phyloP scores from a whole-genome alignment of 345 rosid genomes.

The Combretum micranthum region DNA sequence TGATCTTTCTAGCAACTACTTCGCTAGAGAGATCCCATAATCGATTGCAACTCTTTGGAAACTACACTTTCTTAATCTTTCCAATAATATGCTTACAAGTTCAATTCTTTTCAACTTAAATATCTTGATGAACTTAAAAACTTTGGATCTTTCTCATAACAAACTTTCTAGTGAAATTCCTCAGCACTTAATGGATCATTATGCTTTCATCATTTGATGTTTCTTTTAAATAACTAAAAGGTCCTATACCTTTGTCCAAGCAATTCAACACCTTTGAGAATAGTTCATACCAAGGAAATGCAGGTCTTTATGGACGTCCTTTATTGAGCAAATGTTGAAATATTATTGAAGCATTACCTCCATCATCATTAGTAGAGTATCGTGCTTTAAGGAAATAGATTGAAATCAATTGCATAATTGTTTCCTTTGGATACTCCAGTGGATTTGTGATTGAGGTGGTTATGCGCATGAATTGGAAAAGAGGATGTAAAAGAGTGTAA shows the following conservation, averaged over 20 bases:
- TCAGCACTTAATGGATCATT: background rate
- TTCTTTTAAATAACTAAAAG: background rate
- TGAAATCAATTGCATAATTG: slow-evolving; percentile 7
- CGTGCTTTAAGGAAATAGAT: background rate
- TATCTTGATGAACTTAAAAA: background rate
- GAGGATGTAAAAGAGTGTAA: background rate
- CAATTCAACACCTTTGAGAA: slow-evolving; percentile 3
- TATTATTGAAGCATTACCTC: background rate
- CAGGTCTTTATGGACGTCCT: too few species aligned
- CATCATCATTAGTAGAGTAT: background rate
- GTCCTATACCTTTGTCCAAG: slow-evolving; percentile 1
- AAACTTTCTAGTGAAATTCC: slow-evolving; percentile 10
- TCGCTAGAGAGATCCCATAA: slow-evolving; percentile 7
- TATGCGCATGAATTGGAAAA: slow-evolving; percentile 4
- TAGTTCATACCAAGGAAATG: slow-evolving; percentile 4
- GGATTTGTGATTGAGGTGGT: slow-evolving; percentile 12
- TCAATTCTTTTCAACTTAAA: background rate
- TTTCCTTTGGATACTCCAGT: slow-evolving; percentile 8
- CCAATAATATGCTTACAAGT: slow-evolving; percentile 8
- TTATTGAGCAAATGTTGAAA: too few species aligned
- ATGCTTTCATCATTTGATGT: slow-evolving; percentile 2
- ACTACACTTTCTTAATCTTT: slow-evolving; percentile 1
- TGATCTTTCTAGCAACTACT: slow-evolving; percentile 4
- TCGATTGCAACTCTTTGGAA: background rate
- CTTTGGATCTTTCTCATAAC: slow-evolving; percentile 8